Evolutionary conservation across 192 early-diverging fungal genomes (phyloP), one percentile per base, ranked within the genome.

Genomic region (Backusella psychrophila): DNA sequence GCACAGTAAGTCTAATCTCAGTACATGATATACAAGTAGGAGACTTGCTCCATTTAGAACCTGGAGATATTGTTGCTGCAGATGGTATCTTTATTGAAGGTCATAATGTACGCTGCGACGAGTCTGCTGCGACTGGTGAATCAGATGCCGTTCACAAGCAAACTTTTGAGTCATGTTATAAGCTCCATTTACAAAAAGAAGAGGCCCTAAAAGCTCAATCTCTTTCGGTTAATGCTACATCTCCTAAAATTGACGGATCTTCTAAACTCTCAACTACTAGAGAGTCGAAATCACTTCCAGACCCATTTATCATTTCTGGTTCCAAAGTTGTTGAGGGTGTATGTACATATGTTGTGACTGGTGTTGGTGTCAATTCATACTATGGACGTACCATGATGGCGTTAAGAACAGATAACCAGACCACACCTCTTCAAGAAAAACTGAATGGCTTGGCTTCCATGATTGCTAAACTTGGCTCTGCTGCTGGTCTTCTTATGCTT

Each of bases 121-220:
- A 99, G 82, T 94, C 93, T 23, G 90, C 96, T 11, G 90, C 95
- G 44, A 98, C 97, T 9, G 98, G 98, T 72, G 98, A 99, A 84
- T 91, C 94, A n/a, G 90, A 96, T 77, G 90, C 96, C 2, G 91
- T 99, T 21, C 86, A 89, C 56, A 99, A 99, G 78, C 83, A 87
- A 71, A 78, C 83, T 1, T 82, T 85, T 29, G 90, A 89, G 29
- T 89, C 90, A 31, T 85, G 82, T 75, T 78, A 71, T 17, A 29
- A 34, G 0, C 34, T 74, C n/a, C 9, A 39, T 26, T 38, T 26
- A 36, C 19, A 70, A 70, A 21, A 70, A 26, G 36, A 42, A 42
- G 69, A 29, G 7, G 56, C 6, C 2, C 26, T 23, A 26, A 59
- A 71, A 8, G 38, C 41, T 9, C 38, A 71, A 23, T 49, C 29